A percentile compares a stretch with the other conserved stretches of the same genome.
Evolutionary conservation across 371 early-diverging fungal genomes (phyloP).

Genomic region (Gilbertella persicaria): DNA sequence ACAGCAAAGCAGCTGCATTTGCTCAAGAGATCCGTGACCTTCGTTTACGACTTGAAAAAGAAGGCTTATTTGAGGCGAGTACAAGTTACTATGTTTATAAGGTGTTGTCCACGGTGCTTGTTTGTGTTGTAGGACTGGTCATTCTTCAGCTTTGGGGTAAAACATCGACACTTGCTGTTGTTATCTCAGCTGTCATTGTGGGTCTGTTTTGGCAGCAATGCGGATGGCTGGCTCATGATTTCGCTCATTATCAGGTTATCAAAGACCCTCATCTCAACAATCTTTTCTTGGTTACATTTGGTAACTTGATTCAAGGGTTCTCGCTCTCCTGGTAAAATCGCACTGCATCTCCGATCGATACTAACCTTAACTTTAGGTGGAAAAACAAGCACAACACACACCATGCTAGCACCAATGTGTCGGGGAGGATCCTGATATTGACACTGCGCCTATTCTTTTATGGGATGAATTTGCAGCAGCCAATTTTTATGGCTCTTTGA

Average conservation of each 20-base stretch:
- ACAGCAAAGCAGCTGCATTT: slow-evolving; percentile 32
- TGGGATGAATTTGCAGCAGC: slow-evolving; percentile 85
- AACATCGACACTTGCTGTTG: slow-evolving; percentile 48
- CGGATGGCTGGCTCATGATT: slow-evolving; percentile 88
- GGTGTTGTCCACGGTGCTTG: slow-evolving; percentile 53
- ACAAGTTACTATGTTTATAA: slow-evolving; percentile 68
- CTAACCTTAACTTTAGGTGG: slow-evolving; percentile 54
- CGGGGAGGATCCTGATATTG: slow-evolving; percentile 84
- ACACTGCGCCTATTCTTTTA: slow-evolving; percentile 78
- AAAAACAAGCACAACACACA: slow-evolving; percentile 90
- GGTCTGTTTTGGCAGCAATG: slow-evolving; percentile 85
- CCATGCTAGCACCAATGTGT: slow-evolving; percentile 81
- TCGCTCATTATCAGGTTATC: slow-evolving; percentile 82
- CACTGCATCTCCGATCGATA: slow-evolving; percentile 7
- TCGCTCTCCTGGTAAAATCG: slow-evolving; percentile 57
- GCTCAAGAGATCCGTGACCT: slow-evolving; percentile 65
- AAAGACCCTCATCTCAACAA: slow-evolving; percentile 65
- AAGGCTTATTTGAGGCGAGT: slow-evolving; percentile 68
- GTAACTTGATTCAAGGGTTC: slow-evolving; percentile 78
- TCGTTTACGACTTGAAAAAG: slow-evolving; percentile 50
- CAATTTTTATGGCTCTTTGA: slow-evolving; percentile 60
- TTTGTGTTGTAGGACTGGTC: slow-evolving; percentile 52
- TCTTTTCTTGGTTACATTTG: slow-evolving; percentile 67
- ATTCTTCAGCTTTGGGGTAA: slow-evolving; percentile 53
- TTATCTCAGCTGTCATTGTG: slow-evolving; percentile 59